These are phyloP conservation scores for Dipteronia dyeriana DNA, from an alignment of 345 rosid genomes.

Conservation along the genomic window DNA sequence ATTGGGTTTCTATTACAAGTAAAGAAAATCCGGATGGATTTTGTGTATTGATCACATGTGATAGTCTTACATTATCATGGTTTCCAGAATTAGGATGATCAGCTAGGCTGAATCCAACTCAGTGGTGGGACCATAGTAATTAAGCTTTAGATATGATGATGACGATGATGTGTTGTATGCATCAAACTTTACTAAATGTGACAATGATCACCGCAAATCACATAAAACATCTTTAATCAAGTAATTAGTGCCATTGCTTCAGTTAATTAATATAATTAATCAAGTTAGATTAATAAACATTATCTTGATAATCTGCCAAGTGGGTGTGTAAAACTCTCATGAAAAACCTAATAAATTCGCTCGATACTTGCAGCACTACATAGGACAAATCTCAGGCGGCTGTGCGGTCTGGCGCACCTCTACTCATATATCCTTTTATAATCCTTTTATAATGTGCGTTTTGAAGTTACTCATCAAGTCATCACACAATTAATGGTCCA, in stretches of 20 bases:
- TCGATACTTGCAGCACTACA: background rate
- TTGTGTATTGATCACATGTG: conserved; percentile 18
- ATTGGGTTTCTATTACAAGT: background rate
- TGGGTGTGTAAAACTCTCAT: background rate
- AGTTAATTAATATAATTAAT: background rate
- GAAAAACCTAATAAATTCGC: background rate
- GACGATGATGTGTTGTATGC: background rate
- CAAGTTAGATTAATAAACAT: conserved; percentile 10
- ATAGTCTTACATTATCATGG: conserved; percentile 6
- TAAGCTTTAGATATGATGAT: background rate
- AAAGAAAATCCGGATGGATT: conserved; percentile 15
- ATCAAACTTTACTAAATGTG: conserved; percentile 7
- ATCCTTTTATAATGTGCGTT: too few relatives aligned
- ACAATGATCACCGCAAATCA: background rate
- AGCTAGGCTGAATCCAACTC: conserved; percentile 1
- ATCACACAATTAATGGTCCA: background rate
- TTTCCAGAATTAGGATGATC: conserved; percentile 18
- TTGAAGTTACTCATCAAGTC: background rate
- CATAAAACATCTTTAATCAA: background rate
- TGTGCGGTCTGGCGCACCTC: background rate
- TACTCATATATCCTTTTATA: too few relatives aligned
- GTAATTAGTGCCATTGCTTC: background rate
- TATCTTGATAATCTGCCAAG: conserved; percentile 22
- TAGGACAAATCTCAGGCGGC: conserved; percentile 6
- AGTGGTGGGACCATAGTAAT: conserved; percentile 14